Evolutionary conservation across 805 yeast genomes (phyloP).

Genomic region (Sugiyamaella valdiviana): DNA sequence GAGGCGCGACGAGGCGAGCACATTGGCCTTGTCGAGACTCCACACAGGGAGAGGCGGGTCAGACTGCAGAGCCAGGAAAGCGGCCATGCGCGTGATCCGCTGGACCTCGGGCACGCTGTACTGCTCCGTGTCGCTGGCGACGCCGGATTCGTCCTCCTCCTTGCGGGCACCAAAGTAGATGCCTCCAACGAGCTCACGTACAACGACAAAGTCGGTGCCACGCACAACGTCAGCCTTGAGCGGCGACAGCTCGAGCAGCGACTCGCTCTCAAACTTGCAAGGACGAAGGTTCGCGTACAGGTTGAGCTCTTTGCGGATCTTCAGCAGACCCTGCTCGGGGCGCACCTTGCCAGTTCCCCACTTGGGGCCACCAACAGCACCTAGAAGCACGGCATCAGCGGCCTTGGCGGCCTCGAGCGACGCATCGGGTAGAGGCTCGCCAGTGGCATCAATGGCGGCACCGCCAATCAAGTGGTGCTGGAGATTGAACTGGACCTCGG

Average conservation of each 20-base stretch:
- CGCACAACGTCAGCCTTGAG: slow-evolving; percentile 74
- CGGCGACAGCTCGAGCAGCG: slow-evolving; percentile 80
- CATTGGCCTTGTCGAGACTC: slow-evolving; percentile 97
- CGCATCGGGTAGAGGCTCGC: slow-evolving; percentile 81
- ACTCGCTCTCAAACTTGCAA: slow-evolving; percentile 84
- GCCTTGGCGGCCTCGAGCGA: slow-evolving; percentile 75
- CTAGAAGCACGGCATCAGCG: slow-evolving; percentile 92
- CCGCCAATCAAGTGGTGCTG: slow-evolving; percentile 90
- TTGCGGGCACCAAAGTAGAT: slow-evolving; percentile 94
- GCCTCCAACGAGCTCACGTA: slow-evolving; percentile 96
- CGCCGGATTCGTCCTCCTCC: slow-evolving; percentile 82
- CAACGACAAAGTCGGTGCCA: slow-evolving; percentile 90
- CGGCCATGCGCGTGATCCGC: slow-evolving; percentile 97
- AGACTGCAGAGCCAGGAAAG: slow-evolving; percentile 87
- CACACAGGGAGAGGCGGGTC: slow-evolving; percentile 92
- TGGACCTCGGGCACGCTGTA: slow-evolving; percentile 89
- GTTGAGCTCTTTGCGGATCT: slow-evolving; percentile 90
- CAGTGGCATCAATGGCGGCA: slow-evolving; percentile 96
- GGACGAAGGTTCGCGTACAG: slow-evolving; percentile 96
- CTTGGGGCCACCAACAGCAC: slow-evolving; percentile 99
- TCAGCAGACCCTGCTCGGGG: slow-evolving; percentile 93
- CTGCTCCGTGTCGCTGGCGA: slow-evolving; percentile 90
- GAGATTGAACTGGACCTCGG: slow-evolving; percentile 62
- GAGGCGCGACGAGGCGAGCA: slow-evolving; percentile 88
- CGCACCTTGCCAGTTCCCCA: slow-evolving; percentile 97